These are phyloP conservation scores for Stagonosporopsis rhizophila DNA, from an alignment of 2,329 filamentous ascomycete genomes.

Conservation along the genomic window DNA sequence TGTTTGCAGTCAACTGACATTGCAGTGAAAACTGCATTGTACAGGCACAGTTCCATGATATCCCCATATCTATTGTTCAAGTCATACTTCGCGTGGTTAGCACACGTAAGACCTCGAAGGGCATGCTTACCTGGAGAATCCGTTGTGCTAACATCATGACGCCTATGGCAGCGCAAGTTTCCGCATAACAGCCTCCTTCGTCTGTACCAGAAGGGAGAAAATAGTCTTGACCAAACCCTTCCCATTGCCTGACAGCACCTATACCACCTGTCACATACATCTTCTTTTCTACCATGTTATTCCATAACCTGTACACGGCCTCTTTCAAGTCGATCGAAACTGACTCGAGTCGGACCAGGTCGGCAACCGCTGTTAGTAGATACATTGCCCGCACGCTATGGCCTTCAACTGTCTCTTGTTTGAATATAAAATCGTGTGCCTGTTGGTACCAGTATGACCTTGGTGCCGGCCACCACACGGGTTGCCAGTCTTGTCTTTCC, in stretches of 20 bases:
- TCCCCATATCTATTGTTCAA: conserved; percentile 62
- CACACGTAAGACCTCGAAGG: no score
- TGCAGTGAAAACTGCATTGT: conserved; percentile 65
- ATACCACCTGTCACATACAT: conserved; percentile 70
- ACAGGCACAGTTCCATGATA: conserved; percentile 67
- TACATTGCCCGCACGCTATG: conserved; percentile 8
- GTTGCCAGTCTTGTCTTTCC: background rate
- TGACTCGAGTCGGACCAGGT: conserved; percentile 1
- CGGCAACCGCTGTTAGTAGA: background rate
- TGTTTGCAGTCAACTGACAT: conserved; percentile 63
- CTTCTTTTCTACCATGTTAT: conserved; percentile 65
- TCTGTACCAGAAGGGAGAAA: conserved; percentile 64
- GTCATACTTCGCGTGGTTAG: conserved; percentile 38
- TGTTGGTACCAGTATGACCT: conserved; percentile 8
- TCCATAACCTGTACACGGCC: conserved; percentile 60
- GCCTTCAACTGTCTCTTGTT: conserved; percentile 2
- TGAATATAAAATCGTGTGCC: background rate
- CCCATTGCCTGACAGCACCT: conserved; percentile 64
- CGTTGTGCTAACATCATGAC: conserved; percentile 12
- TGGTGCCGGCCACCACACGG: conserved; percentile 3
- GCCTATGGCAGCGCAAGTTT: conserved; percentile 59
- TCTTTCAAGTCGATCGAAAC: conserved; percentile 14
- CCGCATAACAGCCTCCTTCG: conserved; percentile 68
- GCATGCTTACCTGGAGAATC: background rate
- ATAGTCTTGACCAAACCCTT: conserved; percentile 66